phyloP scores from a whole-genome alignment of 139 green algal species.

The Coelastrella sp. region DNA sequence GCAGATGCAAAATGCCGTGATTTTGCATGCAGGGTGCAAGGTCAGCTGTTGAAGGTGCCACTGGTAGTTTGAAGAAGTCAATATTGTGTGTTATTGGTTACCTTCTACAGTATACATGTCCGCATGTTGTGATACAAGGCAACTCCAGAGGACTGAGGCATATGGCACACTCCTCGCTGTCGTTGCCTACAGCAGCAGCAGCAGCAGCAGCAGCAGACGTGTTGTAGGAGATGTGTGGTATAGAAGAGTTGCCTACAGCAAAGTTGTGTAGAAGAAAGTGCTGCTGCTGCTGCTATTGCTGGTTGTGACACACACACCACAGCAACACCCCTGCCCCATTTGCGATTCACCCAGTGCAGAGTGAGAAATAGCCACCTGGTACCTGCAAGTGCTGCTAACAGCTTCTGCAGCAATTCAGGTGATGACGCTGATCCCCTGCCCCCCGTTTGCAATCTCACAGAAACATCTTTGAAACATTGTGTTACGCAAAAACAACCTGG shows the following conservation, averaged over 20 bases:
- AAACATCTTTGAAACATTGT: background rate
- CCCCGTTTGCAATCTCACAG: too few species aligned
- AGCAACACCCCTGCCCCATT: too few species aligned
- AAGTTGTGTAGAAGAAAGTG: too few species aligned
- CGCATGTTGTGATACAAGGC: conserved; percentile 71
- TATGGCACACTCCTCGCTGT: conserved; percentile 66
- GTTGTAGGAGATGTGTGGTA: background rate
- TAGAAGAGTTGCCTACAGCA: background rate
- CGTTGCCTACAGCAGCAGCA: conserved; percentile 41
- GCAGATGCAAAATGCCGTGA: too few species aligned
- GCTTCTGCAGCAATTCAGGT: background rate
- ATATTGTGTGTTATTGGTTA: conserved; percentile 9
- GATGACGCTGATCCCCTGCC: too few species aligned
- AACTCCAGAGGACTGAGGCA: conserved; percentile 61
- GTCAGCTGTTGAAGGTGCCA: too few species aligned
- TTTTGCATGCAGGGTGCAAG: too few species aligned
- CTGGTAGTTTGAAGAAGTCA: too few species aligned
- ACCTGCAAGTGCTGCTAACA: background rate
- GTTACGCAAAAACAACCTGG: background rate
- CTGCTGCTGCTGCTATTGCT: too few species aligned
- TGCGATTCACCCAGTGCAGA: background rate
- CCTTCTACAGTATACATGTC: conserved; percentile 69
- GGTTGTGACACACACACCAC: too few species aligned
- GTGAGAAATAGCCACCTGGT: background rate
- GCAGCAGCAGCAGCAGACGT: background rate